Base-by-base conservation (phyloP, 2,329 filamentous ascomycete species). In the Clathrospora elynae region DNA sequence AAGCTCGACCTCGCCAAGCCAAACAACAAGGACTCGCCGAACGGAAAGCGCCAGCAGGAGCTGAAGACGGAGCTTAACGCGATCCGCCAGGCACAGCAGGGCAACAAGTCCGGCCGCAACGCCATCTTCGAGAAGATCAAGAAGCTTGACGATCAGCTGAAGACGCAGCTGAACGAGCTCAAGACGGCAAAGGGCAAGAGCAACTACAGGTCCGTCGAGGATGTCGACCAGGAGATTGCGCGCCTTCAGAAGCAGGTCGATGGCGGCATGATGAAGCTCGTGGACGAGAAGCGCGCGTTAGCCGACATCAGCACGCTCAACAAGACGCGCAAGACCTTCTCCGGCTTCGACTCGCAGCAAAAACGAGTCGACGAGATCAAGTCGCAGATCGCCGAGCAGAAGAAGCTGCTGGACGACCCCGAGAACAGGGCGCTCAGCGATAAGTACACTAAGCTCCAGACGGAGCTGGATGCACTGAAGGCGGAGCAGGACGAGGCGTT, bases 251-350 rank as follows among this genome's bases (percentile, higher is more conserved):
- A 86, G 73, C 82, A 92, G 70, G 90, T 97, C 60, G 88, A 95
- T 71, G 82, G 84, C 23, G 92, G 92, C 54, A 87, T 82, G 70
- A 91, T 99, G 87, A 95, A 91, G 76, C 78, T 99, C 36, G 93
- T 97, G 8, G 93, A 99, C 62, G 93, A 97, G 82, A 95, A 90
- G 80, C 97, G 96, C 81, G 85, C 89, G 6, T 79, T 97, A 13
- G 76, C 81, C 35, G 90, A 96, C 62, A 86, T 96, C 61, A 88
- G 87, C 34, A 86, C 76, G 69, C 77, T 97, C 57, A 86, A 87
- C 72, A 95, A 95, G 78, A 82, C 87, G 65, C 88, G 88, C 76
- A 97, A 96, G 83, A 87, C 84, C 73, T 96, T 99, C 70, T 83
- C 85, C 45, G 82, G 84, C 50, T 87, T 97, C 64, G 90, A 95